Base-by-base conservation (phyloP, 768 basidiomycete genomes). In the Leccinellum albellum region DNA sequence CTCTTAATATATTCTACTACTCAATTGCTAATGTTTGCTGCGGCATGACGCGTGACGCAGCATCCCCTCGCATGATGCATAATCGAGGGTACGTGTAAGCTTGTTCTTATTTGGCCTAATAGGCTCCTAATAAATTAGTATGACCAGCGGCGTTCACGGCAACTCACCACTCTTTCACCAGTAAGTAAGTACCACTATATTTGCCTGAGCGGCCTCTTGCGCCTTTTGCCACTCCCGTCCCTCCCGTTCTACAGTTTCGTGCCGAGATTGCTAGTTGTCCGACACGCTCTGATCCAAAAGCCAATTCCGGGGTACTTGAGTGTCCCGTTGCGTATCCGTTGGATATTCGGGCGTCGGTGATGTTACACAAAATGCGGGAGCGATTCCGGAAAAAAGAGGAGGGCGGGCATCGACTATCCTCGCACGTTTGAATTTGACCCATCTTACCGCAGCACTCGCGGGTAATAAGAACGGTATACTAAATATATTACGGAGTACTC, bases 321-420 rank as follows among this genome's bases (percentile, higher is more conserved):
- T 35, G 3, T 28, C 53, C n/a, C n/a, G n/a, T n/a, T n/a, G n/a
- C n/a, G n/a, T n/a, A n/a, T n/a, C n/a, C n/a, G n/a, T n/a, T n/a
- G n/a, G n/a, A n/a, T n/a, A n/a, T n/a, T n/a, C n/a, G n/a, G n/a
- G n/a, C n/a, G n/a, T n/a, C n/a, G n/a, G n/a, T n/a, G n/a, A n/a
- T n/a, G n/a, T n/a, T n/a, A n/a, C n/a, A n/a, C n/a, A n/a, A n/a
- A n/a, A n/a, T n/a, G n/a, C n/a, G n/a, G n/a, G n/a, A n/a, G n/a
- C n/a, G n/a, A n/a, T 51, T 45, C 58, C 5, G 52, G 23, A 8
- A 58, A 51, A 8, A 58, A 51, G 32, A 55, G 45, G 6, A 60
- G 17, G 15, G 37, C 2, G 24, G 52, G 21, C 13, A 26, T 48
- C 7, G 44, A 59, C 24, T 47, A 51, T 20, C 29, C 40, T 17